Base-by-base conservation (phyloP, 1,284 basidiomycete genomes). In the Cerioporus squamosus region DNA sequence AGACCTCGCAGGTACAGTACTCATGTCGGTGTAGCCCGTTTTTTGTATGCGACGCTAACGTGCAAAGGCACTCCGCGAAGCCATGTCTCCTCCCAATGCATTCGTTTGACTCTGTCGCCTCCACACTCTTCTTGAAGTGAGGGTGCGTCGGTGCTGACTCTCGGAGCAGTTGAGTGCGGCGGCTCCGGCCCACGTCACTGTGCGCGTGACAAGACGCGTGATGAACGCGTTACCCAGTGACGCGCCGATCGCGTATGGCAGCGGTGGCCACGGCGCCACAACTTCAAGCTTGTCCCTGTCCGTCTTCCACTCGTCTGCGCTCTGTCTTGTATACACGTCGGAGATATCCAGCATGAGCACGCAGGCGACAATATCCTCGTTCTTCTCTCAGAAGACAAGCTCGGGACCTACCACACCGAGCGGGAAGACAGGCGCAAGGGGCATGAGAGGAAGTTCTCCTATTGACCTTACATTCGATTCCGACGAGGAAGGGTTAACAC, bases 401-500 rank as follows among this genome's bases (percentile, higher is more conserved):
- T n/a, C n/a, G n/a, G 33, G 29, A 39, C 73, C 69, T 5, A 54
- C 40, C 24, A 57, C 54, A n/a, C 44, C 44, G 23, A 77, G 74
- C 49, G 31, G 40, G 10, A 44, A 9, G 17, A 17, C 45, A 17
- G 40, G 18, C 40, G 52, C 39, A 17, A 55, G 53, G 49, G 20
- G 26, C 38, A 63, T 59, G 48, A 57, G 79, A 36, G 57, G 72
- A 12, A 64, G 53, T 47, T 74, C 78, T 10, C 77, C 79, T 20
- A 81, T 88, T 52, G 87, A 89, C 73, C 71, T 87, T 58, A 85
- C 87, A 8, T 49, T 70, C 15, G 79, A 80, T 45, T 71, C 71
- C 1, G 79, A 77, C 26, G 69, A 72, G 48, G 75, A 74, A 24
- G 70, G 66, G 1, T 12, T 6, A 5, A 44, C 47, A 29, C 69